Evolutionary conservation across 371 early-diverging fungal genomes (phyloP), one percentile per base, ranked within the genome.

Genomic region (Fennellomyces sp.): DNA sequence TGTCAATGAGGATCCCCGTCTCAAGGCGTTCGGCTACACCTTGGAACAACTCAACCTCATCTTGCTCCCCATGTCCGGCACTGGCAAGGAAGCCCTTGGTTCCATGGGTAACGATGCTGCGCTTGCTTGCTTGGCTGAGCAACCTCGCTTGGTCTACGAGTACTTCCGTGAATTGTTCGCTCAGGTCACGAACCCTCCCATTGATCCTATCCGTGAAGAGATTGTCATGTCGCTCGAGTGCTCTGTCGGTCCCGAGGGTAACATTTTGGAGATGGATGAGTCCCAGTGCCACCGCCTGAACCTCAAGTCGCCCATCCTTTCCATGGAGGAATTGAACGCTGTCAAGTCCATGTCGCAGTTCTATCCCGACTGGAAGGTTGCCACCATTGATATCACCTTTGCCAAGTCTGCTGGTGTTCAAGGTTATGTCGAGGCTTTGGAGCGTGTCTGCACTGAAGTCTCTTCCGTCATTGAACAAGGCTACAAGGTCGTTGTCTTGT

Each of bases 31-130:
- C 76, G 95, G 93, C 49, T 94, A 93, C 65, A 94, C 95, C 6
- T 80, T 94, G 13, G 98, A 98, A 81, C 95, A 96, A 73, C 82
- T 97, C 39, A 93, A 92, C 61, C 77, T 94, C 68, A 72, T 98
- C 35, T 80, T 97, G 53, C 65, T 86, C 17, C 97, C 97, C 15
- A 94, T 98, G 95, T 75, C 84, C 19, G 73, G 67, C 13, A 86
- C 89, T 57, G 97, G 96, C 52, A 96, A 97, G 74, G 98, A 98
- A 74, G 92, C 97, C 29, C 84, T 97, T 33, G 98, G 98, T 19
- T 96, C 97, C 39, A 98, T 97, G 98, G 98, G 98, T 69, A 94
- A 93, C 73, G 98, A 98, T 73, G 85, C 91, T 6, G 93, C 96
- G 17, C 84, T 98, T 21, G 97, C 98, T 8, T 98, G 97, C 78